phyloP scores from a whole-genome alignment of 2,329 filamentous ascomycete species.

The Juglanconis sp. region DNA sequence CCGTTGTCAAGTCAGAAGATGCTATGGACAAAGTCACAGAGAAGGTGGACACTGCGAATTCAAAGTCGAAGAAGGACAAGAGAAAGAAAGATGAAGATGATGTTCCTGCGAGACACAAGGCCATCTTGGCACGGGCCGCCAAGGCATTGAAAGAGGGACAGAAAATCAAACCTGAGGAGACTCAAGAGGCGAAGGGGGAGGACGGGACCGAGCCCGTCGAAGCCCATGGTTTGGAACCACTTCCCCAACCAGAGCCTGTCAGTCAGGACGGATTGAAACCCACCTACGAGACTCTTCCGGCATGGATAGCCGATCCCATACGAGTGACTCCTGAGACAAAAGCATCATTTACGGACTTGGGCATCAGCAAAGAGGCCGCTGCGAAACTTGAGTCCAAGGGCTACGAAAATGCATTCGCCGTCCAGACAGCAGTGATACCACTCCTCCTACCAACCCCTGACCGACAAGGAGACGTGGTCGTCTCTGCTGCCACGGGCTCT shows the following conservation, averaged over 20 bases:
- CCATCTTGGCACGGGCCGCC: slow-evolving; percentile 28
- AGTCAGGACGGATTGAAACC: slow-evolving; percentile 56
- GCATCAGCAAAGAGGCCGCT: slow-evolving; percentile 58
- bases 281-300: slow-evolving; percentile 73
- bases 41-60: not conserved
- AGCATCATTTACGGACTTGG: slow-evolving; percentile 60
- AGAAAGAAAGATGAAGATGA: slow-evolving; percentile 28
- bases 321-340: slow-evolving; percentile 60
- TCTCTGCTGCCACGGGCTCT: slow-evolving; percentile 91
- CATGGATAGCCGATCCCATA: slow-evolving; percentile 77
- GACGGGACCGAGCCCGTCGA: slow-evolving; percentile 30
- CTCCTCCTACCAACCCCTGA: slow-evolving; percentile 67
- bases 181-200: slow-evolving; percentile 24
- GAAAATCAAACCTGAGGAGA: slow-evolving; percentile 26
- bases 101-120: slow-evolving; percentile 25
- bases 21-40: not conserved
- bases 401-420: slow-evolving; percentile 70
- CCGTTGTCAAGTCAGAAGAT: too few species aligned
- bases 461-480: slow-evolving; percentile 73
- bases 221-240: slow-evolving; percentile 70
- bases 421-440: slow-evolving; percentile 78
- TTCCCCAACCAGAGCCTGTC: slow-evolving; percentile 72
- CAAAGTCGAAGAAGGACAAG: slow-evolving; percentile 3
- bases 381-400: slow-evolving; percentile 64
- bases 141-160: slow-evolving; percentile 31